Conservation (phyloP, 139 green algal species). For the Chlamydomonas applanata region DNA sequence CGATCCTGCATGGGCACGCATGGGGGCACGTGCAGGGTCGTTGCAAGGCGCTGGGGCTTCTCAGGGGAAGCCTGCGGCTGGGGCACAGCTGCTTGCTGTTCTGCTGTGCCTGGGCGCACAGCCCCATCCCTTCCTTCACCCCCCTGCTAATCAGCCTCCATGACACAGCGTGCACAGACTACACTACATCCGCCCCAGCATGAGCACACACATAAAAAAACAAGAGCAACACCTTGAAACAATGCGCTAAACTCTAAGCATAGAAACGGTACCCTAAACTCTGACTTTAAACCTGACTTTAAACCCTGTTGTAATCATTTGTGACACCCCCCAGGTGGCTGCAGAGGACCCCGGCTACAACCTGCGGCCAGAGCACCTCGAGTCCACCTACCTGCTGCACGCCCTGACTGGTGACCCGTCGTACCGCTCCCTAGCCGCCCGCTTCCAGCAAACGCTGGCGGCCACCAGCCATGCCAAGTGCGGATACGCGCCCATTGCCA, state of each 20-base stretch:
- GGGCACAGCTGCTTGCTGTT: neutral
- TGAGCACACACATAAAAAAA: too few species aligned
- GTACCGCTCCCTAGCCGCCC: constrained; percentile 33
- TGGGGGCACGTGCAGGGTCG: too few species aligned
- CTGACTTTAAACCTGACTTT: too few species aligned
- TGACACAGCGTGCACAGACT: too few species aligned
- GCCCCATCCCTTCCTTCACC: too few species aligned
- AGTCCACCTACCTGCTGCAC: constrained; percentile 88
- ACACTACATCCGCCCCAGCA: too few species aligned
- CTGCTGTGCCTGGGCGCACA: too few species aligned
- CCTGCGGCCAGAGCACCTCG: constrained; percentile 86
- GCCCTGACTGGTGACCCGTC: constrained; percentile 51
- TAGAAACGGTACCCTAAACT: too few species aligned
- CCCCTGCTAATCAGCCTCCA: neutral
- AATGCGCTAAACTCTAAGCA: too few species aligned
- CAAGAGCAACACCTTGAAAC: too few species aligned
- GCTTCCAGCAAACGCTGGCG: constrained; percentile 44
- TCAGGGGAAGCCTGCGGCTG: neutral
- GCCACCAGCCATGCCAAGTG: constrained; percentile 45
- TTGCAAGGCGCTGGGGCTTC: too few species aligned
- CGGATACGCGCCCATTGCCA: constrained; percentile 61
- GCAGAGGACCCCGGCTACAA: constrained; percentile 53
- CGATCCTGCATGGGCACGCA: neutral
- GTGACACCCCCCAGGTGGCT: constrained; percentile 32
- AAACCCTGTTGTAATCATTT: too few species aligned